A percentile compares a stretch with the other conserved stretches of the same genome.
Evolutionary conservation across 164 flowering plant genomes (phyloP).

Genomic region (Magnolia officinalis): DNA sequence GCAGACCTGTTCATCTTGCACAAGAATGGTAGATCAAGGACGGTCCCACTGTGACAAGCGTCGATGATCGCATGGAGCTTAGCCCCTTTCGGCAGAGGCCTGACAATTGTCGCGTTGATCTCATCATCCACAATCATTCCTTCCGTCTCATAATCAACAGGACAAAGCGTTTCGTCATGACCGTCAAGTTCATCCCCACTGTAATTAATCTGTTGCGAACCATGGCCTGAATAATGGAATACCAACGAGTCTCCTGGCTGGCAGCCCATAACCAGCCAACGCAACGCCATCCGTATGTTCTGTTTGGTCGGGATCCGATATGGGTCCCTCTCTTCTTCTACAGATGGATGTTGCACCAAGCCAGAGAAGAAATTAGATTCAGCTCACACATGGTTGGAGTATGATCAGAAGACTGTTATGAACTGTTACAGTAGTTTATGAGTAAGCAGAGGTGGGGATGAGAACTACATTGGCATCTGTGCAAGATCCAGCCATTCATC

Average conservation of each 20-base stretch:
- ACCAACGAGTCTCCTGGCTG: constrained; percentile 75
- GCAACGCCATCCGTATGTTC: constrained; percentile 56
- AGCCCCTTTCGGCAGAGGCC: constrained; percentile 64
- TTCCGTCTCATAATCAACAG: constrained; percentile 55
- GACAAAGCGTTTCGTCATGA: constrained; percentile 68
- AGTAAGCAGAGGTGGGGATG: neutral
- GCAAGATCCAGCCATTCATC: neutral
- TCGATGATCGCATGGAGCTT: constrained; percentile 80
- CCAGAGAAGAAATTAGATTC: neutral
- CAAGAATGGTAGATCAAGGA: constrained; percentile 61
- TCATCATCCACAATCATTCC: constrained; percentile 78
- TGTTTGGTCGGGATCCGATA: constrained; percentile 49
- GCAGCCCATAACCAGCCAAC: constrained; percentile 63
- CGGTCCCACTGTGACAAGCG: constrained; percentile 71
- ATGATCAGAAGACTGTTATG: neutral
- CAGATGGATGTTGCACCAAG: constrained; percentile 2
- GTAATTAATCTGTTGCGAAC: constrained; percentile 35
- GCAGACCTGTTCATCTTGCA: constrained; percentile 53
- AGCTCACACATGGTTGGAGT: neutral
- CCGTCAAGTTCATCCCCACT: constrained; percentile 71
- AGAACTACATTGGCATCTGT: neutral
- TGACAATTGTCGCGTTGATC: constrained; percentile 61
- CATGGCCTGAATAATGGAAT: constrained; percentile 87
- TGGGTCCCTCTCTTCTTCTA: constrained; percentile 65
- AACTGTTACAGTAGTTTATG: neutral